A percentile compares a stretch with the other conserved stretches of the same genome.
These are phyloP conservation scores for Diddensiella caesifluorescens DNA, from an alignment of 805 yeast genomes.

Conservation along the genomic window DNA sequence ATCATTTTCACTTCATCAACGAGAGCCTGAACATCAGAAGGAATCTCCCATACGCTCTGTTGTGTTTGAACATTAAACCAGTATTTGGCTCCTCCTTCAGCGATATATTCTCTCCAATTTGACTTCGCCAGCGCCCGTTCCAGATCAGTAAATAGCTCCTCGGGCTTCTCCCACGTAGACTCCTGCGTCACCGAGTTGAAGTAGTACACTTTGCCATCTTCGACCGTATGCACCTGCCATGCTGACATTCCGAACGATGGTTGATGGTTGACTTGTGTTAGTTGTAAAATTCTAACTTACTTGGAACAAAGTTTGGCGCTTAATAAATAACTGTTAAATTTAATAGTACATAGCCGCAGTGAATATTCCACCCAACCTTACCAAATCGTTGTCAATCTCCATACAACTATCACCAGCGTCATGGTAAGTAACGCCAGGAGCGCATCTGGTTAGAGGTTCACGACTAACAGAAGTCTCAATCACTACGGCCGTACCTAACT, in stretches of 20 bases:
- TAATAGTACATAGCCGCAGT: too few species aligned
- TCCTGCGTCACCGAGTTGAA: conserved; percentile 59
- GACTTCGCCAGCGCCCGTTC: conserved; percentile 44
- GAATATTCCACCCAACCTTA: too few species aligned
- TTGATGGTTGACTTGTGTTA: too few species aligned
- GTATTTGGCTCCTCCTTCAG: conserved; percentile 57
- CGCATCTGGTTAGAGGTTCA: too few species aligned
- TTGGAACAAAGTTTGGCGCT: too few species aligned
- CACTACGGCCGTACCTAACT: conserved; percentile 87
- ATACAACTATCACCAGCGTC: too few species aligned
- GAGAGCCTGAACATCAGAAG: conserved; percentile 29
- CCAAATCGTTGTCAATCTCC: too few species aligned
- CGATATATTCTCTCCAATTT: conserved; percentile 48
- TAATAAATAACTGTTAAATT: too few species aligned
- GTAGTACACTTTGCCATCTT: conserved; percentile 66
- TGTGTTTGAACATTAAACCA: conserved; percentile 62
- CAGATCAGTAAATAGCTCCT: conserved; percentile 36
- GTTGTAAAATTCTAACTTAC: too few species aligned
- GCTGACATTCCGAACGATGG: conserved; percentile 2
- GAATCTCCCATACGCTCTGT: conserved; percentile 79
- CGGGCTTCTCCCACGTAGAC: conserved; percentile 81
- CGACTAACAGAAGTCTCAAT: conserved; percentile 98
- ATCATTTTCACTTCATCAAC: conserved; percentile 3
- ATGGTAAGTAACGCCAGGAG: too few species aligned
- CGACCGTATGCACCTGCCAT: conserved; percentile 66